These are phyloP conservation scores for Lophium mytilinum DNA, from an alignment of 495 filamentous ascomycete genomes.

Conservation along the genomic window DNA sequence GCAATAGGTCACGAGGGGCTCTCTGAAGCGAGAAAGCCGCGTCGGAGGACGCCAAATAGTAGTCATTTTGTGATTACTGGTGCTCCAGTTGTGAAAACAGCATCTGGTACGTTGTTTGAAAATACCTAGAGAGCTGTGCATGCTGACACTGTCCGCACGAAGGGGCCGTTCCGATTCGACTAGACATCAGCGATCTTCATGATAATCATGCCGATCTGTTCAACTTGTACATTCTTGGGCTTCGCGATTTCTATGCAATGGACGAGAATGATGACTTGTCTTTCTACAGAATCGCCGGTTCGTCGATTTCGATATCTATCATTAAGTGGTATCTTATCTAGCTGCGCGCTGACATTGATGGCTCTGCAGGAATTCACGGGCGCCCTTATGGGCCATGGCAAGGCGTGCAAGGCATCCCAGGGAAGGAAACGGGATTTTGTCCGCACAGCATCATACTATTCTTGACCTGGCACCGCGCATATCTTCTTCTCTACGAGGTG, in stretches of 20 bases:
- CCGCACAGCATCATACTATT: conserved; percentile 12
- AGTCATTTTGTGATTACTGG: no score
- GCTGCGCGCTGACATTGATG: conserved; percentile 1
- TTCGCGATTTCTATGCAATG: conserved; percentile 1
- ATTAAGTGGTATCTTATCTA: conserved; percentile 1
- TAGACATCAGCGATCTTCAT: conserved; percentile 13
- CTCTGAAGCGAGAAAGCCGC: no score
- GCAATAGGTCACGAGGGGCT: no score
- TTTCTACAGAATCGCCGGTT: conserved; percentile 44
- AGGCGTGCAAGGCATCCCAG: conserved; percentile 30
- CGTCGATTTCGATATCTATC: conserved; percentile 13
- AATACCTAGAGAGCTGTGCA: no score
- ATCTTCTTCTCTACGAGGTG: conserved; percentile 20
- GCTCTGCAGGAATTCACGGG: conserved; percentile 43
- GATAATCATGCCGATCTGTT: conserved; percentile 15
- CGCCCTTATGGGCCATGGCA: conserved; percentile 43
- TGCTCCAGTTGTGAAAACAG: no score
- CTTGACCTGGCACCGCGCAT: conserved; percentile 19
- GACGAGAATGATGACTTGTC: conserved; percentile 38
- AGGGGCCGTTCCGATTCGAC: conserved; percentile 13
- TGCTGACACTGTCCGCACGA: neutral
- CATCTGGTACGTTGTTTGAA: no score
- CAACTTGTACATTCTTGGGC: conserved; percentile 16
- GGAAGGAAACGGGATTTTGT: conserved; percentile 40
- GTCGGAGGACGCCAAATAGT: no score